Evolutionary conservation across 176 grass and related monocot genomes (phyloP).

Genomic region (Paspalum vaginatum): DNA sequence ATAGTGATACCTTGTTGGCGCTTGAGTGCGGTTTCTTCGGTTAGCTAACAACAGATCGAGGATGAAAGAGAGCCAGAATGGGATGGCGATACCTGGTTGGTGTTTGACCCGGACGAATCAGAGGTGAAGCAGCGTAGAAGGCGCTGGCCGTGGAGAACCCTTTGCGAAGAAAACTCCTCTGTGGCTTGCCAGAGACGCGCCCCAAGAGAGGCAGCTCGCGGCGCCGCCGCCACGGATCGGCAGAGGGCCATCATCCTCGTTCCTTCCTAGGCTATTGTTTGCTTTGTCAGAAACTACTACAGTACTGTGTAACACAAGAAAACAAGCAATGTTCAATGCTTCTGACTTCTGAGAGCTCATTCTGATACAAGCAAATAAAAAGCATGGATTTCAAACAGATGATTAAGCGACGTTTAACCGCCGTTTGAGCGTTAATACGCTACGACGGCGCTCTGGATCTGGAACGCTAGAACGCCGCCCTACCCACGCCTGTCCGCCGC

Average conservation of each 20-base stretch:
- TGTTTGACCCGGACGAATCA: slow-evolving; percentile 1
- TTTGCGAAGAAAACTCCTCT: neutral
- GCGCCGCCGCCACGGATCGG: neutral
- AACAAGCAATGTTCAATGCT: too few species aligned
- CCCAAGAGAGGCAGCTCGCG: slow-evolving; percentile 25
- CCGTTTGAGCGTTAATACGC: too few species aligned
- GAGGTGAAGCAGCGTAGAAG: neutral
- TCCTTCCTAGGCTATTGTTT: neutral
- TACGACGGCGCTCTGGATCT: too few species aligned
- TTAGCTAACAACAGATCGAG: neutral
- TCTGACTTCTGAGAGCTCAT: too few species aligned
- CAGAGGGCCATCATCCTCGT: neutral
- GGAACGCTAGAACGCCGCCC: too few species aligned
- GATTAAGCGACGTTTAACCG: too few species aligned
- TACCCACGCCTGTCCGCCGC: too few species aligned
- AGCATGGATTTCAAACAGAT: too few species aligned
- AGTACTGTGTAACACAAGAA: too few species aligned
- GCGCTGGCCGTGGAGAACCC: neutral
- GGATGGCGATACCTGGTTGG: neutral
- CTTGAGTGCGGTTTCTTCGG: neutral
- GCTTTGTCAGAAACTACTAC: too few species aligned
- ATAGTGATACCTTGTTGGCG: too few species aligned
- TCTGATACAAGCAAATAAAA: too few species aligned
- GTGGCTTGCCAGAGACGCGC: neutral
- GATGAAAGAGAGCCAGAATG: neutral